Evolutionary conservation across 768 basidiomycete genomes (phyloP), one percentile per base, ranked within the genome.

Genomic region (Tricholoma flavovirens): DNA sequence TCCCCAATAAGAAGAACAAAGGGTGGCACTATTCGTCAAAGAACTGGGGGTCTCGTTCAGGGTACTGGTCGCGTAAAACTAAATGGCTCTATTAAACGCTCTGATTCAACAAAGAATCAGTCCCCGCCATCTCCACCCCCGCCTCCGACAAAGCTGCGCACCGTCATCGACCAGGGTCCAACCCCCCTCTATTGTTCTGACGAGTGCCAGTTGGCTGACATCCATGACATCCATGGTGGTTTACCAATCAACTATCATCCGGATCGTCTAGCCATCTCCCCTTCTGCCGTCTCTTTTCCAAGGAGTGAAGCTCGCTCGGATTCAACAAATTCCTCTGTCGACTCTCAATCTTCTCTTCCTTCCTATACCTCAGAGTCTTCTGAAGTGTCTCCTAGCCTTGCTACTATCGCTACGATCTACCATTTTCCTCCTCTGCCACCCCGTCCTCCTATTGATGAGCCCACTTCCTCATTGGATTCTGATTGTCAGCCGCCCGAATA

Each of bases 131-230:
- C 63, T 24, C 55, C 59, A 51, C 52, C 74, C 17, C 42, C 67
- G n/a, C 62, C 66, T 10, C 73, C 73, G 2, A 57, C 74, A 43
- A 81, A 82, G 66, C 76, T 80, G 42, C 83, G 83, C 46, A 83
- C 83, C 10, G 76, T 90, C 71, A 90, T 91, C 72, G 88, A 90
- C 73, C 88, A 88, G 67, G 77, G 77, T 1, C 89, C 88, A n/a
- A 83, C 81, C 1, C 89, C 89, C 17, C 79, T 92, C 56, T 92
- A 93, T 73, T 93, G 90, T 71, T 91, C 89, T 1, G 87, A 89
- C 59, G 80, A 86, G 64, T 93, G 90, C 66, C 77, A 81, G 57
- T 68, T 84, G 40, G 71, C 72, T 38, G 90, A 92, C 68, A 66
- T 84, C 61, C 73, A 75, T 63, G 67, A 67, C 62, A 64, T 63